These are phyloP conservation scores for Venturia oleaginea DNA, from an alignment of 2,329 filamentous ascomycete species.

Conservation along the genomic window DNA sequence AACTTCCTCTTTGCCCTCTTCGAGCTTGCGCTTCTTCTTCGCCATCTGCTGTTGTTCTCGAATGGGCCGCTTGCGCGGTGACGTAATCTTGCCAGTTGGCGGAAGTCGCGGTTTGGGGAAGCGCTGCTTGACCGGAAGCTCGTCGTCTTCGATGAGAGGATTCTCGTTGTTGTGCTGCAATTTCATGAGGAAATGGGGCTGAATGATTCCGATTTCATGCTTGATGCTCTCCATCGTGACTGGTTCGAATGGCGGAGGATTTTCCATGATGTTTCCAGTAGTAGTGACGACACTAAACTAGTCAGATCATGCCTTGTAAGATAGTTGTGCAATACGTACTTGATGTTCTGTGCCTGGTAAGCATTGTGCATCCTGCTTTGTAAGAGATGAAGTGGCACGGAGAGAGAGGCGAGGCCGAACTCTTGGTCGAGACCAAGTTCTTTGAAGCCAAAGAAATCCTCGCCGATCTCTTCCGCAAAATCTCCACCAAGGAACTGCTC, in stretches of 20 bases:
- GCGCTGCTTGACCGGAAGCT: slow-evolving; percentile 85
- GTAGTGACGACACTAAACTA: slow-evolving; percentile 45
- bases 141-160: slow-evolving; percentile 85
- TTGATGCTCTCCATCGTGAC: slow-evolving; percentile 71
- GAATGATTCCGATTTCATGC: slow-evolving; percentile 75
- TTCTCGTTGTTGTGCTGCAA: slow-evolving; percentile 75
- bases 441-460: slow-evolving; percentile 98
- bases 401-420: slow-evolving; percentile 77
- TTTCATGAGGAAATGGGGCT: slow-evolving; percentile 85
- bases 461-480: slow-evolving; percentile 93
- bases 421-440: slow-evolving; percentile 88
- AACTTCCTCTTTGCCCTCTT: slow-evolving; percentile 33
- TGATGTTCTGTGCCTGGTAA: slow-evolving; percentile 66
- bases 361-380: slow-evolving; percentile 83
- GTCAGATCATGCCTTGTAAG: slow-evolving; percentile 20
- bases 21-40: slow-evolving; percentile 75
- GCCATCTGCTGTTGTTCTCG: slow-evolving; percentile 75
- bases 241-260: slow-evolving; percentile 61
- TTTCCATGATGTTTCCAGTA: slow-evolving; percentile 53
- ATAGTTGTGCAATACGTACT: slow-evolving; percentile 29
- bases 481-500: slow-evolving; percentile 95
- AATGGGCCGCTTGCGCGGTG: slow-evolving; percentile 71
- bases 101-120: slow-evolving; percentile 51
- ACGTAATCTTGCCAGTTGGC: slow-evolving; percentile 78
- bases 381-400: slow-evolving; percentile 86